Evolutionary conservation across 148 eudicot genomes (phyloP), one percentile per base, ranked within the genome.

Genomic region (Simmondsia chinensis): DNA sequence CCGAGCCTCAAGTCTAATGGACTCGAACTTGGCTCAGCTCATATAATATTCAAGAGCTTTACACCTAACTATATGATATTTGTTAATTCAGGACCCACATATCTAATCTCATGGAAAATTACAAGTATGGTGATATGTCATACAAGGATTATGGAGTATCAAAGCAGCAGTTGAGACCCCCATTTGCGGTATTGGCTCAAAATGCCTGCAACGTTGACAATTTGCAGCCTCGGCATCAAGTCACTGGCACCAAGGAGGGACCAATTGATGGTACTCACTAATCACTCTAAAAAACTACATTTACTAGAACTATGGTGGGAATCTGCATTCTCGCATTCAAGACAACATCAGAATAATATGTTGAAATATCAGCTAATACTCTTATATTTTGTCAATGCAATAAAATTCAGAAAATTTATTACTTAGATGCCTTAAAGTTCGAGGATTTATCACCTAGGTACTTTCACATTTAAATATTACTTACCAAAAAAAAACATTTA

Each of bases 101-200:
- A 38, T 61, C 91, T 20, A 55, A 57, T 68, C 19, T 39, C 20
- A 38, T 49, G 11, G 74, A 50, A 43, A 71, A 44, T 33, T 43
- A 27, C 39, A 55, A 53, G 37, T 29, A 46, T 27, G 69, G 55
- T 24, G 69, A 63, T 39, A 59, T 55, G 28, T 42, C 55, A 33
- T 34, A 20, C 19, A 54, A 65, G 51, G 74, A 54, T 21, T 51
- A 61, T 61, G 71, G 36, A 46, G 35, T 28, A 34, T 23, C 50
- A 24, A 50, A 50, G 63, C 68, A 63, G 63, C 71, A 67, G 33
- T 64, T 43, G 20, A 70, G 94, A 66, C 69, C 60, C 44, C 86
- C 97, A 20, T 79, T 81, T 26, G 67, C 95, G 18, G 82, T 79
- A 17, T 46, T 81, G 61, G 54, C 66, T 48, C 85, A 78, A 56